Conservation (phyloP, 2,329 filamentous ascomycete genomes). For the Fusarium verrucosum region DNA sequence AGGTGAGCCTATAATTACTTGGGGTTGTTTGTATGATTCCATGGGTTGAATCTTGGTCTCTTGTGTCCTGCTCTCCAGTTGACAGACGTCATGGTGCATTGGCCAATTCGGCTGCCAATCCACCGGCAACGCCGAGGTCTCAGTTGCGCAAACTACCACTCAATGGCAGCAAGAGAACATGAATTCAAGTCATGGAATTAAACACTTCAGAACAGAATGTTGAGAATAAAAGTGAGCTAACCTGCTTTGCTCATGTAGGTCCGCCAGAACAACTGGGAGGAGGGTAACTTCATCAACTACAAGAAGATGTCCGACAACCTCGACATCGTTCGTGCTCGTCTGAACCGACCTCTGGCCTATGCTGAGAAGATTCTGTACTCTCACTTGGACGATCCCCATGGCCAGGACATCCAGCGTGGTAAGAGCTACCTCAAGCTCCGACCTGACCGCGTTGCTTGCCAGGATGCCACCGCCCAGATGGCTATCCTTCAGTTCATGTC, state of each 20-base stretch:
- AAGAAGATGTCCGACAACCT: slow-evolving; percentile 99
- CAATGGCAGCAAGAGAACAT: neutral
- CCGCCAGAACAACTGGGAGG: slow-evolving; percentile 96
- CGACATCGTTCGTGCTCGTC: slow-evolving; percentile 83
- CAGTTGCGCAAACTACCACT: neutral
- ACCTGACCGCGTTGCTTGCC: slow-evolving; percentile 97
- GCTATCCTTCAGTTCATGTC: slow-evolving; percentile 99
- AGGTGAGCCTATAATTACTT: slow-evolving; percentile 63
- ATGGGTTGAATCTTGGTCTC: neutral
- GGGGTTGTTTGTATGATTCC: neutral
- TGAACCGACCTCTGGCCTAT: slow-evolving; percentile 93
- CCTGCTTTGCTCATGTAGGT: slow-evolving; percentile 58
- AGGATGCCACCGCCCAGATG: slow-evolving; percentile 99
- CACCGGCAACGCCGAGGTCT: slow-evolving; percentile 10
- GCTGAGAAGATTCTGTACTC: slow-evolving; percentile 99
- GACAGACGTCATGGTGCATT: slow-evolving; percentile 27
- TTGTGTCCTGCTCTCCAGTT: neutral
- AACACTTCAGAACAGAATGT: neutral
- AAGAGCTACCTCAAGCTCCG: slow-evolving; percentile 95
- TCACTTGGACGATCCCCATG: slow-evolving; percentile 95
- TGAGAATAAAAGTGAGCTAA: slow-evolving; percentile 27
- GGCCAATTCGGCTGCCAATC: slow-evolving; percentile 15
- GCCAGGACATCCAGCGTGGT: slow-evolving; percentile 95
- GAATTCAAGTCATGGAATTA: neutral
- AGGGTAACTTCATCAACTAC: slow-evolving; percentile 98